phyloP scores from a whole-genome alignment of 2,329 filamentous ascomycete species.

The Cadophora malorum region DNA sequence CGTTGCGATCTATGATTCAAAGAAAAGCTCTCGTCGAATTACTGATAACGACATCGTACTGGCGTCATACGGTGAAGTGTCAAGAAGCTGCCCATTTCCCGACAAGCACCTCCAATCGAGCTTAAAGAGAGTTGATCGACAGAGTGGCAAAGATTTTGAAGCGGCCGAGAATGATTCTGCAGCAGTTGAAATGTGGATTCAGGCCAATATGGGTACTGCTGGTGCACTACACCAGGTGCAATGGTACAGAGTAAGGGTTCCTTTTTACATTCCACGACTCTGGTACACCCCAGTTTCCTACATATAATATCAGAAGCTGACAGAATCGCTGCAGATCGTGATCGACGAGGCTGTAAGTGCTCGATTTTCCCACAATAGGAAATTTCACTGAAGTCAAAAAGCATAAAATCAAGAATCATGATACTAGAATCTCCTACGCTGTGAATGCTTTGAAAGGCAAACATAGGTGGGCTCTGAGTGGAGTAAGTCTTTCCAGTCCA shows the following conservation, averaged over 20 bases:
- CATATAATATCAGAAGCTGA: too few relatives aligned
- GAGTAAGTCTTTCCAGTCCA: constrained; percentile 29
- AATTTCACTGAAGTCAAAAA: too few relatives aligned
- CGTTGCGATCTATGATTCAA: neutral
- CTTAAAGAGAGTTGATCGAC: neutral
- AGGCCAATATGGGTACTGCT: neutral
- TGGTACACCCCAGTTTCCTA: too few relatives aligned
- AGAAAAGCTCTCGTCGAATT: neutral
- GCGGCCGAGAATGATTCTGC: too few relatives aligned
- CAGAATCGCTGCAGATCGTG: constrained; percentile 51
- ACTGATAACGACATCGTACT: constrained; percentile 7
- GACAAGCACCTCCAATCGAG: neutral
- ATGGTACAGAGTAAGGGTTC: constrained; percentile 52
- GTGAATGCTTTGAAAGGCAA: constrained; percentile 43
- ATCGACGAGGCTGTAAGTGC: constrained; percentile 55
- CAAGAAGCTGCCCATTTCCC: constrained; percentile 10
- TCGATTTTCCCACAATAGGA: too few relatives aligned
- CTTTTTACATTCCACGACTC: too few relatives aligned
- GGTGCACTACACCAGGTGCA: constrained; percentile 45
- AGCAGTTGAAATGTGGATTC: neutral
- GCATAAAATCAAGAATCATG: constrained; percentile 57
- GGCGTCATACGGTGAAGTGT: neutral
- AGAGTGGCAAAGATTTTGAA: neutral
- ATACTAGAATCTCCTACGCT: constrained; percentile 47
- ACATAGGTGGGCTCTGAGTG: constrained; percentile 32